Evolutionary conservation across 805 yeast species (phyloP).

Genomic region (Teunomyces panamensis): DNA sequence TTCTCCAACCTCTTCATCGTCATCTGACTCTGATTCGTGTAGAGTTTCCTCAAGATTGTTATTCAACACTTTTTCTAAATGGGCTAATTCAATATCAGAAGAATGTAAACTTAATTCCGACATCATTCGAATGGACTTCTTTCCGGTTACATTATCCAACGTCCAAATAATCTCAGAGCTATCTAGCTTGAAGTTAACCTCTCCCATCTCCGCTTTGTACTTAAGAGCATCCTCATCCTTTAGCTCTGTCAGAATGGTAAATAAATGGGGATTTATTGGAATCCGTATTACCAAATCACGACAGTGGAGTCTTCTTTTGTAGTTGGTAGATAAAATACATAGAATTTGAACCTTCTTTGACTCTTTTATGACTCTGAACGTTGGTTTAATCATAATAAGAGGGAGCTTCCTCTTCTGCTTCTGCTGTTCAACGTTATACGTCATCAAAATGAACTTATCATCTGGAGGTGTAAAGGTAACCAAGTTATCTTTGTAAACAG

Average conservation of each 20-base stretch:
- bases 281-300: slow-evolving; percentile 26
- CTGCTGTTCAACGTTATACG: slow-evolving; percentile 41
- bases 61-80: slow-evolving; percentile 11
- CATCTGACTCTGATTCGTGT: slow-evolving; percentile 6
- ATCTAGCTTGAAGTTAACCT: slow-evolving; percentile 69
- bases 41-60: slow-evolving; percentile 4
- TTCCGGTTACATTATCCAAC: slow-evolving; percentile 65
- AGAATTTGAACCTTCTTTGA: slow-evolving; percentile 30
- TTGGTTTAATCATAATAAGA: slow-evolving; percentile 42
- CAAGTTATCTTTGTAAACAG: slow-evolving; percentile 63
- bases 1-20: slow-evolving; percentile 12
- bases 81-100: slow-evolving; percentile 11
- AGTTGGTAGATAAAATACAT: slow-evolving; percentile 32
- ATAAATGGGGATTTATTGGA: slow-evolving; percentile 36
- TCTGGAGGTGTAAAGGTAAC: slow-evolving; percentile 88
- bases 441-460: slow-evolving; percentile 37
- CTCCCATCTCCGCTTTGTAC: slow-evolving; percentile 70
- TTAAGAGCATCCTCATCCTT: slow-evolving; percentile 46
- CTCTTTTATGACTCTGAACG: slow-evolving; percentile 22
- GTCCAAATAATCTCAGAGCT: slow-evolving; percentile 71
- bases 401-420: slow-evolving; percentile 39
- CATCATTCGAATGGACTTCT: slow-evolving; percentile 50
- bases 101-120: slow-evolving; percentile 42
- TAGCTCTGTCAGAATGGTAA: slow-evolving; percentile 15
- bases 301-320: slow-evolving; percentile 34